Percentiles rank a stretch among this genome's conserved stretches.
These are phyloP conservation scores for Urostyla sp. DNA, from an alignment of 73 alveolate genomes.

Conservation along the genomic window DNA sequence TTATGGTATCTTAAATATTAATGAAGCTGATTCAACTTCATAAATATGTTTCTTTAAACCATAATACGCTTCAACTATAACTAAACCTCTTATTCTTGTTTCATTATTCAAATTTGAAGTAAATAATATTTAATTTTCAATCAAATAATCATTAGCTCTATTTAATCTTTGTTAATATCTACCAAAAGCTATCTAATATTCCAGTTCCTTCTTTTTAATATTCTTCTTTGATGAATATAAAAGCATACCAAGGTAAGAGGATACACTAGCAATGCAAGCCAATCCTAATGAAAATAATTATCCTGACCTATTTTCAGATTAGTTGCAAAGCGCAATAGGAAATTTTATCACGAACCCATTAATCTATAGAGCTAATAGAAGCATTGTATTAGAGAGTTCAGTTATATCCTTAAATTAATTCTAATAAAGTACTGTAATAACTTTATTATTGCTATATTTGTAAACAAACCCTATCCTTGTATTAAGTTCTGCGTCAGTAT, in stretches of 20 bases:
- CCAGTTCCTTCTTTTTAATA: not conserved
- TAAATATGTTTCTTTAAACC: constrained; percentile 38
- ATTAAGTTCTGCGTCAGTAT: not conserved
- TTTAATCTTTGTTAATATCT: not conserved
- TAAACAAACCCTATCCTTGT: constrained; percentile 7
- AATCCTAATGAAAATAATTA: not conserved
- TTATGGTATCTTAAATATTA: not conserved
- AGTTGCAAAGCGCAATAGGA: constrained; percentile 15
- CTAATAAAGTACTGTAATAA: not conserved
- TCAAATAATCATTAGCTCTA: constrained; percentile 3
- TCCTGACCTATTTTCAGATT: constrained; percentile 19
- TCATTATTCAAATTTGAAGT: constrained; percentile 12
- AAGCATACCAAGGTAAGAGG: constrained; percentile 7
- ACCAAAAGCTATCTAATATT: not conserved
- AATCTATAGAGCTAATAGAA: not conserved
- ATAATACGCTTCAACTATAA: constrained; percentile 35
- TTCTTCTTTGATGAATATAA: not conserved
- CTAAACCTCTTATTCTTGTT: constrained; percentile 15
- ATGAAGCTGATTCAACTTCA: constrained; percentile 26
- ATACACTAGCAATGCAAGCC: not conserved
- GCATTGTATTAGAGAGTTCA: not conserved
- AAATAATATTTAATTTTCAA: constrained; percentile 24
- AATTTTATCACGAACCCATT: constrained; percentile 28
- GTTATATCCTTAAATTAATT: not conserved
- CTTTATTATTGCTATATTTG: not conserved